Conservation (phyloP, 306 rosid species). For the Mucuna pruriens region DNA sequence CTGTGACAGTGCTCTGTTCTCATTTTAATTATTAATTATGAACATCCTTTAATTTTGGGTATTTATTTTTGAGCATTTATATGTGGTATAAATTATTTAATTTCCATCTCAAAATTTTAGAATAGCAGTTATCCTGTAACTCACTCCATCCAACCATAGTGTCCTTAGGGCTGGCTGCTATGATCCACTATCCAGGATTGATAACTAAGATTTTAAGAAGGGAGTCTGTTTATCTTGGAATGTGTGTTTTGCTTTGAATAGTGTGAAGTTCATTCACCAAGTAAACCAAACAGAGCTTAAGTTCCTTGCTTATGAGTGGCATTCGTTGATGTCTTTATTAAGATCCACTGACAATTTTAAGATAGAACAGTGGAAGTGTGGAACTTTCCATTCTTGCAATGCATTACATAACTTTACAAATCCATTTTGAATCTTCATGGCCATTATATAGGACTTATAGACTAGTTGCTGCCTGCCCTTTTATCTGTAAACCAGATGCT, state of each 20-base stretch:
- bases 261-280: background rate
- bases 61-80: background rate
- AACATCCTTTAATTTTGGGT: background rate
- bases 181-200: background rate
- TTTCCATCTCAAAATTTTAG: background rate
- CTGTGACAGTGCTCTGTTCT: background rate
- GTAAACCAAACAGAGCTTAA: background rate
- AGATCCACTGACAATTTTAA: background rate
- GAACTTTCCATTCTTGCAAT: constrained; percentile 3
- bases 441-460: background rate
- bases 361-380: background rate
- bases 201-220: background rate
- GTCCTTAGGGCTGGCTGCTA: background rate
- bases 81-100: background rate
- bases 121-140: background rate
- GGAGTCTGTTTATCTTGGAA: background rate
- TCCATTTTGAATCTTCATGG: constrained; percentile 5
- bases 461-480: background rate
- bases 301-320: constrained; percentile 19
- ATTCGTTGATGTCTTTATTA: background rate
- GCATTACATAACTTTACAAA: background rate
- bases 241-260: background rate
- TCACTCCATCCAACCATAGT: background rate
- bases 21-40: background rate
- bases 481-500: constrained; percentile 14